Conservation (phyloP, 208 protist genomes). For the Leptomonas seymouri region DNA sequence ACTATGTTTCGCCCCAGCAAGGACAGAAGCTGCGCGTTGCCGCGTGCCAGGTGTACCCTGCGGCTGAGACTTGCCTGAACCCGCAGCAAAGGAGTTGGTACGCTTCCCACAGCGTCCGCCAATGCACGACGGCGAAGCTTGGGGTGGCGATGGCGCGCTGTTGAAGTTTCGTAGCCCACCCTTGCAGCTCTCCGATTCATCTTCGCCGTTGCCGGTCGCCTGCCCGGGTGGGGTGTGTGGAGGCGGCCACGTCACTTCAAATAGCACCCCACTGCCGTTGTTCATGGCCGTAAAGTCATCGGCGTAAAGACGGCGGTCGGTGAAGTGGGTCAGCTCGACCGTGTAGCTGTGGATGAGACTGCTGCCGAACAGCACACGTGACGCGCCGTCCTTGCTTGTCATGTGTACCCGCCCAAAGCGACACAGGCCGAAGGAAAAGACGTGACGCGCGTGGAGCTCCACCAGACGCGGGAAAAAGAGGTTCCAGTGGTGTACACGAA, state of each 20-base stretch:
- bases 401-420: constrained; percentile 77
- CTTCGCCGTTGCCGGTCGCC: not conserved
- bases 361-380: constrained; percentile 82
- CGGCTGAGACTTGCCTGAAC: not conserved
- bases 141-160: not conserved
- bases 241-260: constrained; percentile 27
- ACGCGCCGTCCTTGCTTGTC: constrained; percentile 79
- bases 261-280: constrained; percentile 36
- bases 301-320: constrained; percentile 61
- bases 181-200: not conserved
- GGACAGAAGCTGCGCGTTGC: constrained; percentile 3
- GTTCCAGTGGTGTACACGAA: constrained; percentile 86
- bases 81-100: not conserved
- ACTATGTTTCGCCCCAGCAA: constrained; percentile 8
- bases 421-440: constrained; percentile 80
- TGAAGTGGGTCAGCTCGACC: constrained; percentile 84
- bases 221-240: constrained; percentile 8
- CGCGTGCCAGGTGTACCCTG: not conserved
- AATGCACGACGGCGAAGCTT: not conserved
- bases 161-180: not conserved
- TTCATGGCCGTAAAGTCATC: constrained; percentile 51
- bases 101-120: constrained; percentile 2
- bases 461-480: constrained; percentile 77
- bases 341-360: constrained; percentile 87
- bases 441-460: constrained; percentile 67